phyloP scores from a whole-genome alignment of 805 yeast genomes.

The Candida andamanensis region DNA sequence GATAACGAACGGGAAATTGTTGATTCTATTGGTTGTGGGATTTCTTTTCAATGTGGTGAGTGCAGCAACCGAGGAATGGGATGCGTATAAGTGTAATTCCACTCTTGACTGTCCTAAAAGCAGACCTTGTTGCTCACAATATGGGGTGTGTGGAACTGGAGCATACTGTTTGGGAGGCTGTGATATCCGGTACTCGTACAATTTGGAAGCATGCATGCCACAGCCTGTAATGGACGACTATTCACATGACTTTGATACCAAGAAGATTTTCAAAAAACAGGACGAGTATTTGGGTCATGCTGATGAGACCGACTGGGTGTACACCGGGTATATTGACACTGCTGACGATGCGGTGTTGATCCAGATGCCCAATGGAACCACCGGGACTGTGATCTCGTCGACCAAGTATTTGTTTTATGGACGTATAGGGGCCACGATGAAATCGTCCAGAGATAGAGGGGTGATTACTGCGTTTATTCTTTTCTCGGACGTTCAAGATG shows the following conservation, averaged over 20 bases:
- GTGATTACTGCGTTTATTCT: conserved; percentile 80
- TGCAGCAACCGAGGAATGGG: conserved; percentile 3
- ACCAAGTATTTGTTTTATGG: conserved; percentile 87
- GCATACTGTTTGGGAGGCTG: conserved; percentile 81
- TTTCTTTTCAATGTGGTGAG: conserved; percentile 8
- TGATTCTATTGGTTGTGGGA: conserved; percentile 3
- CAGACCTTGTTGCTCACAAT: conserved; percentile 81
- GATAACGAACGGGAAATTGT: no score
- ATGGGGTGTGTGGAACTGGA: conserved; percentile 79
- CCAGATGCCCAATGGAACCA: conserved; percentile 72
- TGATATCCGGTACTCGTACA: conserved; percentile 67
- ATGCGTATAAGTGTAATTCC: conserved; percentile 42
- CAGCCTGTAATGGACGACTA: conserved; percentile 61
- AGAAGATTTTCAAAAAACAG: conserved; percentile 17
- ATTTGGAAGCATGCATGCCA: conserved; percentile 73
- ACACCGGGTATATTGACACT: conserved; percentile 51
- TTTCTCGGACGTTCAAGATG: conserved; percentile 83
- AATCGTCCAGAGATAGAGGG: conserved; percentile 72
- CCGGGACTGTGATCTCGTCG: conserved; percentile 78
- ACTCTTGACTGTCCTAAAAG: conserved; percentile 64
- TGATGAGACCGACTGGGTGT: conserved; percentile 62
- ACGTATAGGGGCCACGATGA: conserved; percentile 60
- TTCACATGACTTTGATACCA: conserved; percentile 28
- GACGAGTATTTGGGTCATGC: conserved; percentile 64
- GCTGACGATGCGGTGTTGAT: conserved; percentile 50